phyloP scores from a whole-genome alignment of 352 stramenopile species.

The Globisporangium recalcitrans region DNA sequence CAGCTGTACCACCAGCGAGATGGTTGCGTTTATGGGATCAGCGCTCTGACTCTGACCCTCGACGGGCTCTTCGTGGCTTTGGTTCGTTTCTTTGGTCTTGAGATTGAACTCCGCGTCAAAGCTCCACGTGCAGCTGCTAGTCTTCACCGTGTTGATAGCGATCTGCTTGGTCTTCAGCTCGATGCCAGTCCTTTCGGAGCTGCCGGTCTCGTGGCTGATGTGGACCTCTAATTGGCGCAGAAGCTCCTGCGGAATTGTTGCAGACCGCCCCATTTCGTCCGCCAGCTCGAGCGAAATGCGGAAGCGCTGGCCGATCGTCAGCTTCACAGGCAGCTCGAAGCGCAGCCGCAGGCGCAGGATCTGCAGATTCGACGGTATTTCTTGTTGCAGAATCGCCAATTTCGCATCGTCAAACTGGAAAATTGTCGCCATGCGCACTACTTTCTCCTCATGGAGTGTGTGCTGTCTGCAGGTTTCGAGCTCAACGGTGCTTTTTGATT shows the following conservation, averaged over 20 bases:
- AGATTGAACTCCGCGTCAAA: slow-evolving; percentile 10
- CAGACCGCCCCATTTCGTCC: slow-evolving; percentile 49
- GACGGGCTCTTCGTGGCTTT: not conserved
- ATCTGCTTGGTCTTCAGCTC: not conserved
- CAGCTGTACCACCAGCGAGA: not conserved
- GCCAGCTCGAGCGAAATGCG: slow-evolving; percentile 40
- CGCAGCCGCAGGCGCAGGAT: slow-evolving; percentile 45
- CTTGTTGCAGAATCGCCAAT: slow-evolving; percentile 13
- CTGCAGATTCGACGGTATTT: slow-evolving; percentile 17
- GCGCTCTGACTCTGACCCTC: not conserved
- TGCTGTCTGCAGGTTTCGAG: not conserved
- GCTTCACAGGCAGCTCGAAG: slow-evolving; percentile 27
- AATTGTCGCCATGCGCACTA: not conserved
- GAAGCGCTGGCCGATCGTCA: slow-evolving; percentile 26
- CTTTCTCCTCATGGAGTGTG: not conserved
- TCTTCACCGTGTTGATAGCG: not conserved
- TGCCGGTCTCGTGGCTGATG: not conserved
- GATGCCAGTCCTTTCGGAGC: too few relatives aligned
- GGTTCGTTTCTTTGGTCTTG: not conserved
- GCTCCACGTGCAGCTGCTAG: slow-evolving; percentile 1
- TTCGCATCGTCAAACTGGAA: slow-evolving; percentile 16
- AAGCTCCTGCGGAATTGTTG: not conserved
- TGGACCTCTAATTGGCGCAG: slow-evolving; percentile 7
- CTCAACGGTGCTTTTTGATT: too few relatives aligned
- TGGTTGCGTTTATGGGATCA: not conserved